Percentiles rank a stretch among this genome's conserved stretches.
Conservation (phyloP, 441 rosid species). For the Syzygium malaccense region DNA sequence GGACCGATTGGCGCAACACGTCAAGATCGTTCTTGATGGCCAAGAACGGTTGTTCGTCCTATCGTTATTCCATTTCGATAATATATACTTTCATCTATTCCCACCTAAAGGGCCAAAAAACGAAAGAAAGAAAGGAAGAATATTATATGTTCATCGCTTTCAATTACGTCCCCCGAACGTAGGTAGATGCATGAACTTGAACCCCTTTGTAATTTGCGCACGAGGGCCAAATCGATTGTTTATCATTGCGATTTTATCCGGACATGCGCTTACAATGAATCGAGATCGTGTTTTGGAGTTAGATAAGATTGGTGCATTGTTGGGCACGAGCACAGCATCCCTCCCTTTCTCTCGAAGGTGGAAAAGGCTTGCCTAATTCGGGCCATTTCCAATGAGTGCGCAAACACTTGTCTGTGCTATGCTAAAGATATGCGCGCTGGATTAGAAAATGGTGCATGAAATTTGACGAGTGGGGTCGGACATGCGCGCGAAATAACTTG, state of each 20-base stretch:
- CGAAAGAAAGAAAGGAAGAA: no score
- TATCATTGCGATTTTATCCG: not conserved
- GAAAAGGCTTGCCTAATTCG: not conserved
- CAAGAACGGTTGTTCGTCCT: not conserved
- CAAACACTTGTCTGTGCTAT: not conserved
- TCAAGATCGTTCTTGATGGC: not conserved
- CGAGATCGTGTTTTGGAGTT: not conserved
- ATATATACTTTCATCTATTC: not conserved
- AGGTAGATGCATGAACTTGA: not conserved
- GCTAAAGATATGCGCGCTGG: not conserved
- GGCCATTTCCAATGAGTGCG: not conserved
- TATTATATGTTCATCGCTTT: not conserved
- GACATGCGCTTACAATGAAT: not conserved
- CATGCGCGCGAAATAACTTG: not conserved
- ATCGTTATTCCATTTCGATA: not conserved
- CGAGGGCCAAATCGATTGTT: not conserved
- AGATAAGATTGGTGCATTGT: not conserved
- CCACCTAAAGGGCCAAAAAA: not conserved
- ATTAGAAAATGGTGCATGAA: not conserved
- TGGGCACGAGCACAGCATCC: not conserved
- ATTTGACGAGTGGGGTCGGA: rapidly evolving
- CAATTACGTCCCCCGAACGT: not conserved
- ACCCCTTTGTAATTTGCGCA: not conserved
- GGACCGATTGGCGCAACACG: not conserved
- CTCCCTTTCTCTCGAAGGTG: not conserved